These are phyloP conservation scores for Fusarium veterinarium DNA, from an alignment of 2,329 filamentous ascomycete genomes.

Conservation along the genomic window DNA sequence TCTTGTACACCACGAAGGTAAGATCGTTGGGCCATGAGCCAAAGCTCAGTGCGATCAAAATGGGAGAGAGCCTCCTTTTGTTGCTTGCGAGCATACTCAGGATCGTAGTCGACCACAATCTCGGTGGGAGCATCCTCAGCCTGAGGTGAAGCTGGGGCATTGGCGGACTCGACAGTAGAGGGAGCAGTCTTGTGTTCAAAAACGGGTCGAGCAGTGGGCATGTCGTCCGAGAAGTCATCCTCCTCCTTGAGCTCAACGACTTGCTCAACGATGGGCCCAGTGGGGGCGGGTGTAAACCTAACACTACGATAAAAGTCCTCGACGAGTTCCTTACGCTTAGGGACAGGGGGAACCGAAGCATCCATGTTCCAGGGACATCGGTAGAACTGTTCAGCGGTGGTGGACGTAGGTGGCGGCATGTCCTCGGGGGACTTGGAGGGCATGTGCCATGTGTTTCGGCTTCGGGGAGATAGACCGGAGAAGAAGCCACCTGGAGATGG, in stretches of 20 bases:
- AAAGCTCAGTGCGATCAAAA: slow-evolving; percentile 85
- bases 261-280: slow-evolving; percentile 65
- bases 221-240: slow-evolving; percentile 66
- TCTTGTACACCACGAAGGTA: slow-evolving; percentile 77
- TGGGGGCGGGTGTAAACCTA: slow-evolving; percentile 56
- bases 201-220: slow-evolving; percentile 72
- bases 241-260: slow-evolving; percentile 69
- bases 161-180: slow-evolving; percentile 47
- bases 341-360: slow-evolving; percentile 51
- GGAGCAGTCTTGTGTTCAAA: slow-evolving; percentile 48
- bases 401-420: slow-evolving; percentile 78
- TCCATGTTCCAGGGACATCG: slow-evolving; percentile 78
- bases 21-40: slow-evolving; percentile 84
- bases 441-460: slow-evolving; percentile 85
- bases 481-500: slow-evolving; percentile 95
- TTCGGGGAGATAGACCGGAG: slow-evolving; percentile 79
- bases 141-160: slow-evolving; percentile 55
- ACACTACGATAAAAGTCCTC: slow-evolving; percentile 54
- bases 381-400: slow-evolving; percentile 93
- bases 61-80: slow-evolving; percentile 77
- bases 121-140: slow-evolving; percentile 71
- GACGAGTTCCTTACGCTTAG: slow-evolving; percentile 51
- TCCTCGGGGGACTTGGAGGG: slow-evolving; percentile 65
- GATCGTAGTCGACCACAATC: slow-evolving; percentile 77
- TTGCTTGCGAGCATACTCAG: slow-evolving; percentile 79